Conservation (phyloP, 2,329 filamentous ascomycete species). For the Pseudocercospora crystallina region DNA sequence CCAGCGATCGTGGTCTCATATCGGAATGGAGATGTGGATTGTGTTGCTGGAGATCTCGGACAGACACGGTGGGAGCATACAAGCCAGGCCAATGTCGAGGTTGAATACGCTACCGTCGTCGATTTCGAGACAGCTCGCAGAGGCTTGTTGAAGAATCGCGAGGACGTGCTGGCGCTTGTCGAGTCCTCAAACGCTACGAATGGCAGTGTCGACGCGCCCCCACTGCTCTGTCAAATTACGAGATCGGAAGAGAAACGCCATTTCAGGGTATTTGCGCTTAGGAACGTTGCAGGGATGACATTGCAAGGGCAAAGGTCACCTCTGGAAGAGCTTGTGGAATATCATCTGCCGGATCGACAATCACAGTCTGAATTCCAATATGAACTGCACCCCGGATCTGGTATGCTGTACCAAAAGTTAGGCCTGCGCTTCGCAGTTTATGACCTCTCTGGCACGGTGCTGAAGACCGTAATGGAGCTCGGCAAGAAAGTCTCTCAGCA, state of each 20-base stretch:
- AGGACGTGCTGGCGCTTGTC: slow-evolving; percentile 44
- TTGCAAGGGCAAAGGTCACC: slow-evolving; percentile 15
- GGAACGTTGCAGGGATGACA: slow-evolving; percentile 13
- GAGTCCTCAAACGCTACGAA: slow-evolving; percentile 21
- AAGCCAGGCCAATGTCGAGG: slow-evolving; percentile 16
- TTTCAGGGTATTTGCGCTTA: slow-evolving; percentile 19
- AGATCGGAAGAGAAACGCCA: slow-evolving; percentile 11
- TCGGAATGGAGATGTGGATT: slow-evolving; percentile 31
- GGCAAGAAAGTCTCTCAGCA: slow-evolving; percentile 43
- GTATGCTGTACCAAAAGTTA: slow-evolving; percentile 61
- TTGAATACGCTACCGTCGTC: slow-evolving; percentile 29
- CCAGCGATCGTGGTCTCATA: slow-evolving; percentile 31
- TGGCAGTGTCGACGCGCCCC: neutral
- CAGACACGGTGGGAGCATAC: slow-evolving; percentile 28
- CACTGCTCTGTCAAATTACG: slow-evolving; percentile 24
- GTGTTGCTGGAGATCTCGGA: slow-evolving; percentile 31
- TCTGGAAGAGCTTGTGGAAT: slow-evolving; percentile 22
- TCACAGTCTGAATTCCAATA: slow-evolving; percentile 17
- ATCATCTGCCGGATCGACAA: slow-evolving; percentile 23
- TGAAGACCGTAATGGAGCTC: slow-evolving; percentile 56
- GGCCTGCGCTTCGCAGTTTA: slow-evolving; percentile 59
- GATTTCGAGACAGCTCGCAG: slow-evolving; percentile 41
- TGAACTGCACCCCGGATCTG: slow-evolving; percentile 56
- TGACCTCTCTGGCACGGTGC: slow-evolving; percentile 63
- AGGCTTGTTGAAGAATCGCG: slow-evolving; percentile 46